Conservation (phyloP, 2,329 filamentous ascomycete genomes). For the Drechslerella coelobrocha region DNA sequence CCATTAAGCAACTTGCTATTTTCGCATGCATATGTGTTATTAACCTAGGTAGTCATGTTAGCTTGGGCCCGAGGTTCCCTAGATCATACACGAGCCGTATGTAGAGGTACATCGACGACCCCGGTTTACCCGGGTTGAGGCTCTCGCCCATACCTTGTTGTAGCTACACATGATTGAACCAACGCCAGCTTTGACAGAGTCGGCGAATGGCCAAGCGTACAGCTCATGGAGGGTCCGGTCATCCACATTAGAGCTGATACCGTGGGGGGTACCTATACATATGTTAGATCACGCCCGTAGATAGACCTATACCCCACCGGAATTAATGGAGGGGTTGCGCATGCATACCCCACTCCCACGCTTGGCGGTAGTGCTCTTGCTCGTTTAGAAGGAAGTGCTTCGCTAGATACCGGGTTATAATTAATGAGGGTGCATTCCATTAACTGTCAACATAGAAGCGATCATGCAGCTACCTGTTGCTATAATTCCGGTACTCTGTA, state of each 20-base stretch:
- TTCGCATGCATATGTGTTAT: slow-evolving; percentile 73
- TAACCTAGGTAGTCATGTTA: slow-evolving; percentile 61
- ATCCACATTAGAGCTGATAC: slow-evolving; percentile 68
- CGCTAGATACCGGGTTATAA: slow-evolving; percentile 4
- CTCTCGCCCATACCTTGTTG: slow-evolving; percentile 61
- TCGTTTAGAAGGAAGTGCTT: slow-evolving; percentile 36
- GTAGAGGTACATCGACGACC: too few species aligned
- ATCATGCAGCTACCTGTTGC: slow-evolving; percentile 17
- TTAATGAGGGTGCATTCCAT: not conserved
- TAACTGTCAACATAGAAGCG: not conserved
- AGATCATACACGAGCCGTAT: not conserved
- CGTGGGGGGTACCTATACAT: slow-evolving; percentile 16
- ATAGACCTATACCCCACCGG: too few species aligned
- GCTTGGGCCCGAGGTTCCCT: too few species aligned
- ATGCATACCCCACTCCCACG: slow-evolving; percentile 37
- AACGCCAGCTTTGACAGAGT: slow-evolving; percentile 78
- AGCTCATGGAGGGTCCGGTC: slow-evolving; percentile 77
- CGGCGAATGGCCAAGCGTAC: slow-evolving; percentile 85
- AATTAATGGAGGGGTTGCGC: too few species aligned
- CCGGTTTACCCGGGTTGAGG: not conserved
- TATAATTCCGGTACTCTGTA: slow-evolving; percentile 26
- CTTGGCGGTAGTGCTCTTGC: slow-evolving; percentile 36
- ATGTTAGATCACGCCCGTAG: not conserved
- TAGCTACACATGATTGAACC: slow-evolving; percentile 85
- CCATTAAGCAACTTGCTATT: slow-evolving; percentile 84